Base-by-base conservation (phyloP, 768 basidiomycete genomes). In the Boletales sp. region DNA sequence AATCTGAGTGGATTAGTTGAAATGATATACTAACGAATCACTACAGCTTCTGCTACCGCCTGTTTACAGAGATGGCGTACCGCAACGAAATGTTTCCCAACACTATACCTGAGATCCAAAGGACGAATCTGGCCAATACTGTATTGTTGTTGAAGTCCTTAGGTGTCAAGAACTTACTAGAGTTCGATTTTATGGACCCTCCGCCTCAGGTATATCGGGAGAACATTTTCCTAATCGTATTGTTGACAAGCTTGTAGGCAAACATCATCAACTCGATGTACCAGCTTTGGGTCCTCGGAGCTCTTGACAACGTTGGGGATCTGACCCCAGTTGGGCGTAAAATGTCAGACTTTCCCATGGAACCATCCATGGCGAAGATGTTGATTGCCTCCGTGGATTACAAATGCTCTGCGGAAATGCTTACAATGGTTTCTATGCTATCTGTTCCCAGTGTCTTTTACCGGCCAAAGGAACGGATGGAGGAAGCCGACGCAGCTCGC, bases 121-220 rank as follows among this genome's bases (percentile, higher is more conserved):
- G 96, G 41, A 99, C 96, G 10, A 98, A 99, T 70, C 70, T 99
- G 49, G 94, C 96, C 17, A 98, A 99, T 62, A 99, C 95, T 0
- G 96, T 98, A 0, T 70, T 98, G 18, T 70, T 98, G 34, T 77
- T 99, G 51, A 99, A 98, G 66, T 94, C 94, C 4, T 76, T 99
- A 6, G 95, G 96, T 10, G 96, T 99, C 37, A 96, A 96, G 74
- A 93, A 98, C 65, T 71, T 97, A 37, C 78, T 99, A 18, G 95
- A 99, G 70, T 99, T 98, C 63, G 95, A 98, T 70, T 99, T 99
- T 65, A 98, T 99, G 96, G 96, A 99, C 66, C 96, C 96, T n/a
- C 96, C 96, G 18, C 96, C 96, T n/a, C 94, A 95, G 79, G 90
- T 86, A 59, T 48, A 68, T 57, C 41, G 42, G 30, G 42, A 28